phyloP scores from a whole-genome alignment of 805 yeast genomes.

The Spathaspora passalidarum region DNA sequence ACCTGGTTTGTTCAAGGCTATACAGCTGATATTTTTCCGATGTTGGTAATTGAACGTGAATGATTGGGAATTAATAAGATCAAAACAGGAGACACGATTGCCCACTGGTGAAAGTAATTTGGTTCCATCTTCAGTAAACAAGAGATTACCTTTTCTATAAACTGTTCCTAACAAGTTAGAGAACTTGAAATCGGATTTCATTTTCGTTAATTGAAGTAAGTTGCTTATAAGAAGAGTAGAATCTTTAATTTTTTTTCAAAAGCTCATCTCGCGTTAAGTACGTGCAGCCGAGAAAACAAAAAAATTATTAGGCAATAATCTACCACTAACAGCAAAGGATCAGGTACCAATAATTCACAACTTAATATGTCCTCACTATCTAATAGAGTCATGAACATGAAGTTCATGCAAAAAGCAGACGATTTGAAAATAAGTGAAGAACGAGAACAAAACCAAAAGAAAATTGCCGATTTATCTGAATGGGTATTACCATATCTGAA shows the following conservation, averaged over 20 bases:
- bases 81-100: slow-evolving; percentile 85
- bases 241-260: not conserved
- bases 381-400: slow-evolving; percentile 80
- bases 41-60: slow-evolving; percentile 93
- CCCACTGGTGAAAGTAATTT: slow-evolving; percentile 89
- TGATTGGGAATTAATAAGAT: slow-evolving; percentile 76
- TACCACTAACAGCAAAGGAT: not conserved
- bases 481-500: slow-evolving; percentile 44
- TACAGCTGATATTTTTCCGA: slow-evolving; percentile 71
- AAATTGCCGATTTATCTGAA: slow-evolving; percentile 49
- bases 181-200: slow-evolving; percentile 88
- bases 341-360: not conserved
- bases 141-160: slow-evolving; percentile 86
- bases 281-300: not conserved
- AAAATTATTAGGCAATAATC: not conserved
- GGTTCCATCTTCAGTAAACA: slow-evolving; percentile 84
- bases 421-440: slow-evolving; percentile 26
- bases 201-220: slow-evolving; percentile 19
- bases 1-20: slow-evolving; percentile 81
- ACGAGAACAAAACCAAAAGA: slow-evolving; percentile 27
- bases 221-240: not conserved
- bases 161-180: slow-evolving; percentile 92
- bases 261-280: not conserved
- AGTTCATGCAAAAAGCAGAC: slow-evolving; percentile 48
- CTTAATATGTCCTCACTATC: slow-evolving; percentile 36